A percentile compares a stretch with the other conserved stretches of the same genome.
These are phyloP conservation scores for Pseudocercospora macadamiae DNA, from an alignment of 2,329 filamentous ascomycete genomes.

Conservation along the genomic window DNA sequence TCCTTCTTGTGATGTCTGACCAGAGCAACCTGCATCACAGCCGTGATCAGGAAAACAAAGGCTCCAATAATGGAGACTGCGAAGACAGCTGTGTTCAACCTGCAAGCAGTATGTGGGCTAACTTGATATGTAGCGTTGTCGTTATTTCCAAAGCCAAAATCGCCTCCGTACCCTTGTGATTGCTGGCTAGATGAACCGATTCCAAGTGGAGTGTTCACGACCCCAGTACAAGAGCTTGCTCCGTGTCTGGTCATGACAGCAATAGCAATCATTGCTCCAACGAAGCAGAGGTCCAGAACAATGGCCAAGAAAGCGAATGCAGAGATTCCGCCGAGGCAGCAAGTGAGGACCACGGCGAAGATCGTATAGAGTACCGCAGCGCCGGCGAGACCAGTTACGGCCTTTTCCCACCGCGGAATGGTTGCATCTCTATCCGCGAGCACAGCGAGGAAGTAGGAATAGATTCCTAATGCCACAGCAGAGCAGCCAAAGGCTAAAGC, in stretches of 20 bases:
- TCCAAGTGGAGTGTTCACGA: slow-evolving; percentile 70
- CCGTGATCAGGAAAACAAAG: slow-evolving; percentile 76
- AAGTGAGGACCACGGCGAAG: slow-evolving; percentile 72
- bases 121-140: slow-evolving; percentile 50
- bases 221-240: slow-evolving; percentile 65
- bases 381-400: slow-evolving; percentile 68
- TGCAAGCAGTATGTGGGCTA: slow-evolving; percentile 66
- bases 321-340: slow-evolving; percentile 74
- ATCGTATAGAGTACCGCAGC: slow-evolving; percentile 74
- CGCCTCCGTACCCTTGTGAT: slow-evolving; percentile 54
- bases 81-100: slow-evolving; percentile 74
- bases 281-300: slow-evolving; percentile 72
- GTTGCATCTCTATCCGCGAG: slow-evolving; percentile 65
- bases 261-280: slow-evolving; percentile 78
- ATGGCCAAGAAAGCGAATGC: slow-evolving; percentile 75
- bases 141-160: slow-evolving; percentile 43
- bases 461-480: slow-evolving; percentile 68
- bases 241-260: slow-evolving; percentile 74
- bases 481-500: slow-evolving; percentile 72
- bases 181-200: slow-evolving; percentile 58
- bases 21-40: slow-evolving; percentile 68
- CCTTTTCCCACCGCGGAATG: slow-evolving; percentile 67
- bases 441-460: slow-evolving; percentile 79
- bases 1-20: slow-evolving; percentile 73
- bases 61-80: slow-evolving; percentile 77